Evolutionary conservation across 805 yeast genomes (phyloP), one percentile per base, ranked within the genome.

Genomic region (Teunomyces stri): DNA sequence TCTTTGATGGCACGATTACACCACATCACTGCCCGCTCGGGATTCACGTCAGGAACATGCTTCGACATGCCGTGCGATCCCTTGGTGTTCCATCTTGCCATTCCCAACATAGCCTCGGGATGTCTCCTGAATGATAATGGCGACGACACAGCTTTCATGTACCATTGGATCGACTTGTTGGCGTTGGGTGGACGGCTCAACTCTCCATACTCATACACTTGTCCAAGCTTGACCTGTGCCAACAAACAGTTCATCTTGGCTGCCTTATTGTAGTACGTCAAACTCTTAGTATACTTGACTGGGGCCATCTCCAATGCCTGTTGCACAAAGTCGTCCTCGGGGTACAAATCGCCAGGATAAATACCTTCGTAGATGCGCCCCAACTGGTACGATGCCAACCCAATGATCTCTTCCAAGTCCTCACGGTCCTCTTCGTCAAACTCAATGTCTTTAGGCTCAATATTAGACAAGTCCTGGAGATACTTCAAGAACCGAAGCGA

Each of bases 71-170:
- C 72, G 10, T 65, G 54, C 10, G 66, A 56, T 13, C 76, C 76
- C 36, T 50, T 53, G 48, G 71, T 52, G 44, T 59, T 62, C 78
- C 78, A 73, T 45, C 77, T 60, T 33, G 69, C 59, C 50, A 73
- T 63, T 0, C 78, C 78, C 43, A 72, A 54, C 74, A 72, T 70
- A 6, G 78, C 76, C 44, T 72, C 76, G 0, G 76, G 74, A 49
- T 70, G 74, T 46, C 75, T 61, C 47, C 60, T 64, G 58, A 65
- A 70, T 12, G 64, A 59, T 21, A 72, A 55, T 16, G 75, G 74
- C 12, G 74, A 68, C 12, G 68, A 60, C 2, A 70, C 61, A 1
- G 76, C 76, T 56, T 66, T 69, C 53, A 70, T 57, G 50, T 63
- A 73, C 78, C 78, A 73, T 48, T 70, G 76, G 38, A 73, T 66